A percentile compares a stretch with the other conserved stretches of the same genome.
Evolutionary conservation across 2,329 filamentous ascomycete genomes (phyloP).

Genomic region (Metarhizium album): DNA sequence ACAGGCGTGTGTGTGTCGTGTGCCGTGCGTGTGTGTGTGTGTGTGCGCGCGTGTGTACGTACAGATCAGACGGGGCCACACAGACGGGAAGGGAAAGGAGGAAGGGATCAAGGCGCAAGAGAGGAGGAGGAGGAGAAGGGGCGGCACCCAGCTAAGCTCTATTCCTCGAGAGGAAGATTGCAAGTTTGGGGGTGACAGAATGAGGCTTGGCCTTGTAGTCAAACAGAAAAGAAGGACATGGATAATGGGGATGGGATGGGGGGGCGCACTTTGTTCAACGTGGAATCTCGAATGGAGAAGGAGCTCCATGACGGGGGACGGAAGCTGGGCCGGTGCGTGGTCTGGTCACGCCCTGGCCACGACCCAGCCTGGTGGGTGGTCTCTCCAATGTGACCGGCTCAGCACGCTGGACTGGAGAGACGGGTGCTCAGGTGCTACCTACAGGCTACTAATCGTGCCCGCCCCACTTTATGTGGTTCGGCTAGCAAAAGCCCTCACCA

Average conservation of each 20-base stretch:
- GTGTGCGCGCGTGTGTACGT: not conserved
- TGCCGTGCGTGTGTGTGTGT: too few species aligned
- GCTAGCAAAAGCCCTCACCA: too few species aligned
- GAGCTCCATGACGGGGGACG: too few species aligned
- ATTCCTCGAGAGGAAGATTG: conserved; percentile 3
- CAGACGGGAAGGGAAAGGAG: not conserved
- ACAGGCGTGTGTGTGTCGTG: too few species aligned
- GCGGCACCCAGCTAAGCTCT: conserved; percentile 1
- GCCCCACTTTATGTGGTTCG: too few species aligned
- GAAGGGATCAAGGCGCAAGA: conserved; percentile 8
- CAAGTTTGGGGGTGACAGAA: not conserved
- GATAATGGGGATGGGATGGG: conserved; percentile 6
- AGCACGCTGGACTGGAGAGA: too few species aligned
- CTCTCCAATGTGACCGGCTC: too few species aligned
- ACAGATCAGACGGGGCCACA: not conserved
- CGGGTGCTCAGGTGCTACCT: too few species aligned
- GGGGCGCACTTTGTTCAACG: conserved; percentile 4
- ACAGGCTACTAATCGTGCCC: too few species aligned
- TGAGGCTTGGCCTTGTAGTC: not conserved
- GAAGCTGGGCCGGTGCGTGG: not conserved
- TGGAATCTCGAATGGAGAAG: not conserved
- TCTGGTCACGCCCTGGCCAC: too few species aligned
- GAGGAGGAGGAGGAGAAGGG: conserved; percentile 8
- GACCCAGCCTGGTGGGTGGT: too few species aligned
- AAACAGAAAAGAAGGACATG: conserved; percentile 7